Evolutionary conservation across 176 grass and related monocot genomes (phyloP).

Genomic region (Chloris gayana): DNA sequence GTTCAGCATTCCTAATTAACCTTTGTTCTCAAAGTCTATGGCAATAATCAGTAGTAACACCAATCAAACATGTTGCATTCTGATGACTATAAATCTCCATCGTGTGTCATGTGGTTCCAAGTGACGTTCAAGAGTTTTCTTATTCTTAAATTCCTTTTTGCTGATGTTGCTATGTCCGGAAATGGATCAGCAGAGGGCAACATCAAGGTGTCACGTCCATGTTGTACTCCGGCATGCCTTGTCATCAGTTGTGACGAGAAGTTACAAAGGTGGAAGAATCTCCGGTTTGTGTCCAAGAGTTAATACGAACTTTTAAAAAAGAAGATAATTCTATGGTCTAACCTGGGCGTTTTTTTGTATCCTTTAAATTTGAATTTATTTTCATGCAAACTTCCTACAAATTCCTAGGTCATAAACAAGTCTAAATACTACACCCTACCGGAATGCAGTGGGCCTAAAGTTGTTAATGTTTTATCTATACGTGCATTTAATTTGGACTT

Average conservation of each 20-base stretch:
- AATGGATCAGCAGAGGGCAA: neutral
- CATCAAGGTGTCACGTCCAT: neutral
- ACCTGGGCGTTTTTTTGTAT: too few species aligned
- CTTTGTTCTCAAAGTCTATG: neutral
- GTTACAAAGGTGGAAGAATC: neutral
- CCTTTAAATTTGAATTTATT: too few species aligned
- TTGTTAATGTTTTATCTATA: too few species aligned
- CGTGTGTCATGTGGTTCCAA: conserved; percentile 19
- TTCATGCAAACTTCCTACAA: too few species aligned
- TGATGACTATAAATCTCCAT: neutral
- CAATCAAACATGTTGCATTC: conserved; percentile 30
- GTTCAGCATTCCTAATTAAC: neutral
- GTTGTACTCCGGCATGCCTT: neutral
- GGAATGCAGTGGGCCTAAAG: too few species aligned
- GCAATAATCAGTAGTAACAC: neutral
- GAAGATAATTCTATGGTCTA: too few species aligned
- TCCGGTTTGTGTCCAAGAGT: neutral
- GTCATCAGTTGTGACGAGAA: neutral
- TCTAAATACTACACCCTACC: neutral
- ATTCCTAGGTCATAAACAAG: neutral
- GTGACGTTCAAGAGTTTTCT: conserved; percentile 13
- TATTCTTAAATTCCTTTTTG: neutral
- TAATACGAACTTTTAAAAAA: neutral
- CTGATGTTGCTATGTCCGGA: conserved; percentile 19
- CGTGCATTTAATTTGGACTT: too few species aligned